Base-by-base conservation (phyloP, 257 asterid genomes). In the Solanum clarkiae region DNA sequence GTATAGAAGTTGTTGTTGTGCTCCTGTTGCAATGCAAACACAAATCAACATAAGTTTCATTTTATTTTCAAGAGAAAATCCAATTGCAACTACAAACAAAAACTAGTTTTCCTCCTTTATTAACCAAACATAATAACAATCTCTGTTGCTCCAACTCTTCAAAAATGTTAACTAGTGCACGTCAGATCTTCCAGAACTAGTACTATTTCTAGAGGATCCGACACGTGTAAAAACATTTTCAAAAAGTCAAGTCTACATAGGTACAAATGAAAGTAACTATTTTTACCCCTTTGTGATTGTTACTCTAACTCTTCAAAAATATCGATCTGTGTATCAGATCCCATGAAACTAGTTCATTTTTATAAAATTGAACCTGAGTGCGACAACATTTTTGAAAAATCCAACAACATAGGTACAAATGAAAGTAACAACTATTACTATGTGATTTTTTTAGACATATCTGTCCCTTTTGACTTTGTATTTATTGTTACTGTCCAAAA, bases 1-100 rank as follows among this genome's bases (percentile, higher is more conserved):
- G 90, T 83, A 32, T 63, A 94, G n/a, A 18, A 96, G 98, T 85
- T 93, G 93, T 86, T 93, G 94, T 45, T 93, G 93, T 80, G 98
- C 96, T 83, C 95, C 99, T 94, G 87, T 85, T 83, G 13, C 63
- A 42, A 75, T 22, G 15, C 70, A 51, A 32, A n/a, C 22, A 82
- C 36, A 11, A 63, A 82, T 47, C 57, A 63, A 62, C 57, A 82
- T 79, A 79, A 79, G 65, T 1, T 51, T 53, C 45, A 24, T 16
- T 16, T 77, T 12, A 45, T 45, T 45, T 72, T n/a, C n/a, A 80
- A 18, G 84, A 13, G 51, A 32, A 80, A 80, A 32, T 20, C 10
- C 66, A 80, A 32, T 26, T 55, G 84, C 10, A 80, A 51, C 44
- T 22, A 24, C 13, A 29, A 51, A 47, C 2, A 77, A 32, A 51